These are phyloP conservation scores for Alternaria panax DNA, from an alignment of 2,329 filamentous ascomycete genomes.

Conservation along the genomic window DNA sequence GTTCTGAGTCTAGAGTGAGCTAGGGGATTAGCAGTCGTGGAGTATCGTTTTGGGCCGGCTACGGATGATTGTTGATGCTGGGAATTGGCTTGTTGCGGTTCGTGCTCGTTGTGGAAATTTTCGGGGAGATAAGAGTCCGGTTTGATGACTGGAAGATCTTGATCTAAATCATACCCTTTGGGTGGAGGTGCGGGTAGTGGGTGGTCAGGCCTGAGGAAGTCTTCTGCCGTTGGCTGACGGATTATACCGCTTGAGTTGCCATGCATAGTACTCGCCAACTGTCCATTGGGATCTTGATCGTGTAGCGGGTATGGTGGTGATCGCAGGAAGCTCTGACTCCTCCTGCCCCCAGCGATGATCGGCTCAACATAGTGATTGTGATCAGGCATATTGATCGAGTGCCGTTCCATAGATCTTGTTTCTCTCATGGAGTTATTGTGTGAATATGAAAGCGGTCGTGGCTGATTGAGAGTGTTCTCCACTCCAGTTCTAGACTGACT, in stretches of 20 bases:
- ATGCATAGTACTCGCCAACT: neutral
- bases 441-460: neutral
- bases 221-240: slow-evolving; percentile 11
- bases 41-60: neutral
- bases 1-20: neutral
- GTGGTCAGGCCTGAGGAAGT: slow-evolving; percentile 1
- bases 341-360: neutral
- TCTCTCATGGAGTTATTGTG: neutral
- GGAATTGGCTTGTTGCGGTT: neutral
- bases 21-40: neutral
- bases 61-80: neutral
- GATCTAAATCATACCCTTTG: slow-evolving; percentile 6
- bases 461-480: neutral
- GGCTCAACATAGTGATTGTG: neutral
- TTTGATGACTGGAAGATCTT: slow-evolving; percentile 11
- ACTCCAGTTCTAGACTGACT: neutral
- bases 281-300: neutral
- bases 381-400: slow-evolving; percentile 7
- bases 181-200: slow-evolving; percentile 2
- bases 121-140: slow-evolving; percentile 5
- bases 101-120: neutral
- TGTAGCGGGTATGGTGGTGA: slow-evolving; percentile 9
- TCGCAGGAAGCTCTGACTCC: neutral
- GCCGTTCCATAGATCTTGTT: neutral
- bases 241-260: neutral